Conservation (phyloP, 2,329 filamentous ascomycete genomes). For the Ophiocordyceps sinensis region DNA sequence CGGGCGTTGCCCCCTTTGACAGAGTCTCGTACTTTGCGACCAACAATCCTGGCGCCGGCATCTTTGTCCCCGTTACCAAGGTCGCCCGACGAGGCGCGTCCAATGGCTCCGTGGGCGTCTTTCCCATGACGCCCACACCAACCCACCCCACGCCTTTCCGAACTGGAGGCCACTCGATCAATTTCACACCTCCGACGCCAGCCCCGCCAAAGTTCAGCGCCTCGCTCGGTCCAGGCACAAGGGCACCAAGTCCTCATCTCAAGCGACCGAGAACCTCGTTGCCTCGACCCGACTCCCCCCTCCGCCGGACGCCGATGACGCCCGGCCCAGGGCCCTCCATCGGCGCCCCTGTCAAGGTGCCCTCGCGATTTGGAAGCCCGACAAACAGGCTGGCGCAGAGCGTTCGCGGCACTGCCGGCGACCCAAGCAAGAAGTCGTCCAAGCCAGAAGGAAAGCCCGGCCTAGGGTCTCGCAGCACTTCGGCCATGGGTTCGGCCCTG, state of each 20-base stretch:
- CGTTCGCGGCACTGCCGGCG: conserved; percentile 44
- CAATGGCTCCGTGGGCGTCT: conserved; percentile 33
- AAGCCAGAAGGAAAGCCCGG: conserved; percentile 34
- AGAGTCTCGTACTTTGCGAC: conserved; percentile 69
- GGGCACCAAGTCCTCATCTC: conserved; percentile 55
- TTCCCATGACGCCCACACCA: conserved; percentile 56
- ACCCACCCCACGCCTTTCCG: conserved; percentile 41
- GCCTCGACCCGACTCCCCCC: conserved; percentile 77
- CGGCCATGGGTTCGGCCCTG: conserved; percentile 37
- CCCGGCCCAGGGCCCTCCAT: conserved; percentile 44
- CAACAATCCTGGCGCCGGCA: conserved; percentile 64
- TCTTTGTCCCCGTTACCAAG: conserved; percentile 81
- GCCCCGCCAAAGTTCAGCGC: conserved; percentile 72
- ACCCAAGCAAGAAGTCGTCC: conserved; percentile 42
- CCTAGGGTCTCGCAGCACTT: conserved; percentile 42
- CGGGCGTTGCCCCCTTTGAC: not conserved
- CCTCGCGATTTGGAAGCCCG: conserved; percentile 21
- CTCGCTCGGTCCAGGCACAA: conserved; percentile 58
- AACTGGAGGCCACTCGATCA: conserved; percentile 39
- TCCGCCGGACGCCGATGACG: conserved; percentile 52
- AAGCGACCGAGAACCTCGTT: conserved; percentile 64
- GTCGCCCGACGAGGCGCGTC: conserved; percentile 52
- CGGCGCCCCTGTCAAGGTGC: conserved; percentile 23
- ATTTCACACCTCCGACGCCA: conserved; percentile 49
- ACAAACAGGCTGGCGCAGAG: conserved; percentile 50